Base-by-base conservation (phyloP, 345 rosid species). In the Anastatica hierochuntica region DNA sequence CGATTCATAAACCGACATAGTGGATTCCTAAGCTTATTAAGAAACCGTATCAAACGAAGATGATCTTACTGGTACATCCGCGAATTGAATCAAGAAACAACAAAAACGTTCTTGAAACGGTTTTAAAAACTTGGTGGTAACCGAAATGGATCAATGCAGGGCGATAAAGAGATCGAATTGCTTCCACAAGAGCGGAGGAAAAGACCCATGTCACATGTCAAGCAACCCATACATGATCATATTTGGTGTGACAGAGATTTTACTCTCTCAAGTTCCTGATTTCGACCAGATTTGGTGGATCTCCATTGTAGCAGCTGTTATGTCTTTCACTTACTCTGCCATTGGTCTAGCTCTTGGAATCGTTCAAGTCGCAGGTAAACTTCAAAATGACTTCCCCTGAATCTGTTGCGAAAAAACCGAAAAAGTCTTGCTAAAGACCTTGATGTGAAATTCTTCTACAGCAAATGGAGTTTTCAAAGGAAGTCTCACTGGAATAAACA, bases 271-370 rank as follows among this genome's bases (percentile, higher is more conserved):
- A 60, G 67, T 88, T 47, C 96, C 90, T 10, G 90, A 78, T 43
- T 84, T 88, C 58, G 85, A 83, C 56, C 95, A 81, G 72, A 66
- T 92, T 30, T 81, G 84, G 84, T 88, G 96, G 96, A 85, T 88
- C 58, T 87, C 98, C 37, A 73, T 81, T 41, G 77, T 88, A 7
- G 98, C 90, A 3, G 95, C 98, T 4, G 78, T 83, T 53, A 92
- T 92, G 98, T 88, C 96, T 19, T 92, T 87, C 72, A 81, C 98
- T 45, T 88, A 87, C 80, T 87, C 96, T 1, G 43, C 77, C n/a
- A 83, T 92, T 48, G 96, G 98, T 34, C 83, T 92, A 2, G 88
- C 80, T 27, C 96, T 92, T 0, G 96, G 95, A 3, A 64, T 92
- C 39, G 79, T 72, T 15, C 71, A 88, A 77, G 96, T 88, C 2